Evolutionary conservation across 345 rosid genomes (phyloP).

Genomic region (Syzygium aromaticum): DNA sequence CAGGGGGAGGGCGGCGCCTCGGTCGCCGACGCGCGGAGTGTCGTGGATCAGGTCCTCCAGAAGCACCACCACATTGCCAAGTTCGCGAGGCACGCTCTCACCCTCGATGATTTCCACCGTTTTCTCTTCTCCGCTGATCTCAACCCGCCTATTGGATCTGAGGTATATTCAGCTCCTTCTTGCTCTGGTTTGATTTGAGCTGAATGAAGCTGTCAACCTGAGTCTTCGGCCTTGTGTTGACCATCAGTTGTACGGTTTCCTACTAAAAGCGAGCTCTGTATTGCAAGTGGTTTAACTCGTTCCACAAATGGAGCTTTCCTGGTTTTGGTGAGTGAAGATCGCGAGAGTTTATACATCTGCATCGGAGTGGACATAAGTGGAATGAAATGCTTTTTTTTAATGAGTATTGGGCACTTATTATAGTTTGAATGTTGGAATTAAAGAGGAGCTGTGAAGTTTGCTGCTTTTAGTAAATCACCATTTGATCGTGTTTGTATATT

Average conservation of each 20-base stretch:
- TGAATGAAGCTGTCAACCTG: neutral
- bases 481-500: neutral
- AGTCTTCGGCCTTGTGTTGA: neutral
- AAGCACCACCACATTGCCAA: slow-evolving; percentile 52
- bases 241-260: neutral
- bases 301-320: neutral
- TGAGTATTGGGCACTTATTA: neutral
- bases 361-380: neutral
- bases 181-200: neutral
- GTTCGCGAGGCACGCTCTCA: slow-evolving; percentile 51
- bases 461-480: neutral
- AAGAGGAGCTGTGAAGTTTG: neutral
- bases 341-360: neutral
- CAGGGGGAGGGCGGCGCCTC: slow-evolving; percentile 30
- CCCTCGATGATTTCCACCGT: slow-evolving; percentile 63
- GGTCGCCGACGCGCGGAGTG: slow-evolving; percentile 38
- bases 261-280: neutral
- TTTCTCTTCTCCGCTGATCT: slow-evolving; percentile 51
- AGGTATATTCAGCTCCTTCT: slow-evolving; percentile 16
- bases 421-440: neutral
- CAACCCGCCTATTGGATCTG: slow-evolving; percentile 44
- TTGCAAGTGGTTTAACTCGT: neutral
- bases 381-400: neutral
- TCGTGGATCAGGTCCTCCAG: slow-evolving; percentile 46
- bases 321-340: neutral